Percentiles rank a stretch among this genome's conserved stretches.
Conservation (phyloP, 2,329 filamentous ascomycete genomes). For the Pseudodiploospora longispora region DNA sequence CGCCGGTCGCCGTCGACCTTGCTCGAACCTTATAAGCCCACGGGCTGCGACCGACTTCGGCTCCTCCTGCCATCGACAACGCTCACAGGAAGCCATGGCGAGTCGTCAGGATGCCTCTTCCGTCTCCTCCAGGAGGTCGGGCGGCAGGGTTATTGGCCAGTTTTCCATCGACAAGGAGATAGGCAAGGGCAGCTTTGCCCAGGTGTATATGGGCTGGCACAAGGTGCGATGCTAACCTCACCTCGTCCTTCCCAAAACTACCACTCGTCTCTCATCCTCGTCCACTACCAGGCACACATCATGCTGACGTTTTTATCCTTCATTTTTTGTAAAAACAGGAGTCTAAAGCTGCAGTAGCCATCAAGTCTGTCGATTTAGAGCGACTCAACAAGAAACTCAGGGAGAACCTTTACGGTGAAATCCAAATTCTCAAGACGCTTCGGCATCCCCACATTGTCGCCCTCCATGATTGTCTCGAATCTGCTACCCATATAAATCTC, state of each 20-base stretch:
- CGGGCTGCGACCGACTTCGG: slow-evolving; percentile 23
- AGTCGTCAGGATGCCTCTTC: slow-evolving; percentile 29
- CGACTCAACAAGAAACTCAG: slow-evolving; percentile 94
- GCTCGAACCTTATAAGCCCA: slow-evolving; percentile 29
- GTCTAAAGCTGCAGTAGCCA: slow-evolving; percentile 74
- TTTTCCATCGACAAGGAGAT: slow-evolving; percentile 84
- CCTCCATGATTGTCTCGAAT: slow-evolving; percentile 89
- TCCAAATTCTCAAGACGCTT: slow-evolving; percentile 86
- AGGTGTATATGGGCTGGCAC: slow-evolving; percentile 82
- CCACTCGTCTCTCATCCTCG: slow-evolving; percentile 1
- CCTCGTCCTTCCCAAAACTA: slow-evolving; percentile 1
- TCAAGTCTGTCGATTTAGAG: slow-evolving; percentile 89
- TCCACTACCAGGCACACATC: neutral
- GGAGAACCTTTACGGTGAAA: slow-evolving; percentile 92
- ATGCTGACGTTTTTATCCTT: slow-evolving; percentile 1
- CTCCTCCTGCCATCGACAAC: slow-evolving; percentile 24
- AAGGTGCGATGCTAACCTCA: slow-evolving; percentile 45
- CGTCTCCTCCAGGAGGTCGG: slow-evolving; percentile 26
- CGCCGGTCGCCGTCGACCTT: slow-evolving; percentile 24
- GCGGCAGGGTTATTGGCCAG: slow-evolving; percentile 50
- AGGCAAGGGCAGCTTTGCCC: slow-evolving; percentile 94
- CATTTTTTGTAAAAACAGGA: slow-evolving; percentile 41
- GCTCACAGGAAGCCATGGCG: slow-evolving; percentile 30
- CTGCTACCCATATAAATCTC: slow-evolving; percentile 80
- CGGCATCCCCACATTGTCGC: slow-evolving; percentile 96